A percentile compares a stretch with the other conserved stretches of the same genome.
Conservation (phyloP, 495 filamentous ascomycete species). For the Penicillium maclennaniae region DNA sequence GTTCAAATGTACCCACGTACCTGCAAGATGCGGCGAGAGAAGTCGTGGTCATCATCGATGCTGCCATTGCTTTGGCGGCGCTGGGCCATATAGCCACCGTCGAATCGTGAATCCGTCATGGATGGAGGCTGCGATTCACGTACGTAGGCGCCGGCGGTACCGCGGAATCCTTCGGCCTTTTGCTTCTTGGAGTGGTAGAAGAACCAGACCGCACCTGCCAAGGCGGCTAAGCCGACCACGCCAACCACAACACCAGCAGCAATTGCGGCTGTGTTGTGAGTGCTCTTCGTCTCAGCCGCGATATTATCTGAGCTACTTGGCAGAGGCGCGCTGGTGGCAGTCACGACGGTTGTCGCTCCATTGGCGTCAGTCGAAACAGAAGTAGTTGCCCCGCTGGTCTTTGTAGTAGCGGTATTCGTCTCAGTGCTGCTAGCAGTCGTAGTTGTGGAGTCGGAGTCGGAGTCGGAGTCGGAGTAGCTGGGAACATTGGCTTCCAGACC, state of each 20-base stretch:
- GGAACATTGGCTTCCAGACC: constrained; percentile 31
- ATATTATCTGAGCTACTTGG: constrained; percentile 3
- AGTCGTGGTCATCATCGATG: constrained; percentile 97
- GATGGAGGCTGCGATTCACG: constrained; percentile 33
- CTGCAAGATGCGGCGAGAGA: constrained; percentile 92
- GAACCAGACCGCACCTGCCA: constrained; percentile 67
- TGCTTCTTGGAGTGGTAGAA: constrained; percentile 71
- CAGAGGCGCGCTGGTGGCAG: constrained; percentile 26
- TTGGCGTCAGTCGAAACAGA: constrained; percentile 22
- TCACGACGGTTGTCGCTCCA: constrained; percentile 39
- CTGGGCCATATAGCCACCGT: constrained; percentile 78
- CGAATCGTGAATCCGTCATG: constrained; percentile 78
- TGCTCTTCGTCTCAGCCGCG: constrained; percentile 23
- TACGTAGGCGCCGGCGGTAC: constrained; percentile 56
- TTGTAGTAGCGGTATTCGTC: constrained; percentile 9
- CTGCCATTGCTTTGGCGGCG: constrained; percentile 91
- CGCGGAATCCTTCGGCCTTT: constrained; percentile 72
- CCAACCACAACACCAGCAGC: constrained; percentile 87
- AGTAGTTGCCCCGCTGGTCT: constrained; percentile 9
- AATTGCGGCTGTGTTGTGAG: constrained; percentile 68
- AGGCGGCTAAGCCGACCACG: constrained; percentile 63
- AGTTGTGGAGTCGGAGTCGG: constrained; percentile 12
- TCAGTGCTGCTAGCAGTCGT: constrained; percentile 11
- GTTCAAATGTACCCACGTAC: constrained; percentile 44
- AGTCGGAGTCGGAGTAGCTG: constrained; percentile 18